Base-by-base conservation (phyloP, 129 eudicot genomes). In the Chrysanthemum makinoi region DNA sequence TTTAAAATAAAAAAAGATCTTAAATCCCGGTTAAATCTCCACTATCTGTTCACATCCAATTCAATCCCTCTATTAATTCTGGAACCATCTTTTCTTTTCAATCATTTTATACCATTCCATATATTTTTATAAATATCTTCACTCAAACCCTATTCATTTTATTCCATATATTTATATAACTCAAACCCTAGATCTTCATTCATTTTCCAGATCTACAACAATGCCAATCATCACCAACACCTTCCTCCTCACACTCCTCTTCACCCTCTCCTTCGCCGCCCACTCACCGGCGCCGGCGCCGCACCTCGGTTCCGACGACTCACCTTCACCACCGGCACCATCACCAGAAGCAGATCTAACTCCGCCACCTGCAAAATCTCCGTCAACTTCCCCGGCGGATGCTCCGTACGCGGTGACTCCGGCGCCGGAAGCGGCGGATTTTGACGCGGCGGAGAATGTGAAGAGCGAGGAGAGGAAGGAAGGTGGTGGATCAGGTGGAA, bases 221-320 rank as follows among this genome's bases (percentile, higher is more conserved):
- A 77, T 77, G 81, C 44, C 72, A 33, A 4, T 59, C 39, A 65
- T 53, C 49, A 63, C 16, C 10, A 63, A 18, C 46, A 9, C 35
- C 26, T 10, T 77, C 10, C 12, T 72, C 30, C 17, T 77, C 72
- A 65, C 77, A 12, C 68, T 78, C 30, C 72, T 78, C 61, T 51
- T 65, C 20, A 78, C 77, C 26, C 68, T 56, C 68, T 24, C 83
- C 2, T 10, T 79, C 3, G 69, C 81, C 15, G 46, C 5, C 43
- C 12, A 28, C 17, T 66, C 89, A 0, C 85, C 85, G 0, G 52
- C 79, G 20, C 88, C 83, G 0, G 26, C 81, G 14, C 81, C 89
- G 18, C 46, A 63, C n/a, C 49, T 16, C 60, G 70, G 58, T n/a
- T 43, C 82, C 22, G 77, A 76, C 10, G 76, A 74, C 6, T 52